phyloP scores from a whole-genome alignment of 2,329 filamentous ascomycete genomes.

The Fusarium phyllophilum region DNA sequence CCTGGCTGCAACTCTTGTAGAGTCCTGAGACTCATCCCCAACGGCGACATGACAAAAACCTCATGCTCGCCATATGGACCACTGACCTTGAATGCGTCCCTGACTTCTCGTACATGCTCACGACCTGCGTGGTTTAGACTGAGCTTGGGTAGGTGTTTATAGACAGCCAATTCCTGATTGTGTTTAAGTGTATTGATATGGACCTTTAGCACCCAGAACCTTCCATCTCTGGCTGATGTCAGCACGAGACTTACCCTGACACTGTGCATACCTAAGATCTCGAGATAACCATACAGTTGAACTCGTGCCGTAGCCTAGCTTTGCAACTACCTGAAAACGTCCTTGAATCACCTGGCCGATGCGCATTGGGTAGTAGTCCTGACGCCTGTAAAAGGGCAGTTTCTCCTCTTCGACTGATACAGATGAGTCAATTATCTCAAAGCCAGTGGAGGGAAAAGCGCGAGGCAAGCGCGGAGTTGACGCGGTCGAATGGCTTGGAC shows the following conservation, averaged over 20 bases:
- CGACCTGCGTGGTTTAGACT: conserved; percentile 43
- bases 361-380: conserved; percentile 50
- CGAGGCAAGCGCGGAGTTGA: background rate
- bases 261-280: background rate
- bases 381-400: conserved; percentile 37
- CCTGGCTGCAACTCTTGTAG: conserved; percentile 45
- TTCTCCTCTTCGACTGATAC: conserved; percentile 43
- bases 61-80: conserved; percentile 48
- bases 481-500: background rate
- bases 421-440: conserved; percentile 8
- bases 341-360: conserved; percentile 48
- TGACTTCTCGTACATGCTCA: conserved; percentile 45
- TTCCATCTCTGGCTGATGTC: background rate
- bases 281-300: background rate
- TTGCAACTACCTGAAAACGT: conserved; percentile 52
- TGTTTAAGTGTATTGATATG: conserved; percentile 44
- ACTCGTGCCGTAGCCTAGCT: conserved; percentile 41
- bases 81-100: conserved; percentile 49
- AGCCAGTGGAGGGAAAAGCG: background rate
- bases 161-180: conserved; percentile 47
- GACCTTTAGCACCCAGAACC: conserved; percentile 49
- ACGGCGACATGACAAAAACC: conserved; percentile 48
- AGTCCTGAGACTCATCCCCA: conserved; percentile 52
- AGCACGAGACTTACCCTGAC: background rate
- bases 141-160: conserved; percentile 42